phyloP scores from a whole-genome alignment of 1,284 basidiomycete genomes.

The Jaminaea rosea region DNA sequence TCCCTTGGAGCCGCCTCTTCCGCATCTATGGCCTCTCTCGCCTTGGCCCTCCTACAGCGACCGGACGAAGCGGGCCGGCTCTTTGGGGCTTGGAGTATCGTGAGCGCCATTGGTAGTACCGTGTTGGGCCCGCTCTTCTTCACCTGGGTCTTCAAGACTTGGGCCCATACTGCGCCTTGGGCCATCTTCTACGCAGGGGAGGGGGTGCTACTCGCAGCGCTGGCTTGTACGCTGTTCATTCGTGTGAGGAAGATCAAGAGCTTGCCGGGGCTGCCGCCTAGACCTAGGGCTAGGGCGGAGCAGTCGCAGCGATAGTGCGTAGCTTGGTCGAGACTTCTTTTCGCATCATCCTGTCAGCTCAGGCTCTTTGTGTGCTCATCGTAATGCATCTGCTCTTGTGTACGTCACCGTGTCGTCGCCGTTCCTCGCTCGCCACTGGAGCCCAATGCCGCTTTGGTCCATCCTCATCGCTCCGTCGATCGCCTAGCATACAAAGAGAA shows the following conservation, averaged over 20 bases:
- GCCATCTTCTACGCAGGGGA: slow-evolving; percentile 30
- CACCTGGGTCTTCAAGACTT: slow-evolving; percentile 23
- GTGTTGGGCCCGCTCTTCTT: slow-evolving; percentile 41
- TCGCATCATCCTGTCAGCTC: no score
- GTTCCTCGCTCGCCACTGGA: no score
- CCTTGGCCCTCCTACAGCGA: slow-evolving; percentile 32
- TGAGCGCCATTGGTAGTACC: slow-evolving; percentile 29
- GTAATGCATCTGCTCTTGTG: no score
- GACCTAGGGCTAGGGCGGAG: no score
- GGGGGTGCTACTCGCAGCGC: slow-evolving; percentile 11
- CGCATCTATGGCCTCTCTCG: slow-evolving; percentile 40
- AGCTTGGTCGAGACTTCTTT: no score
- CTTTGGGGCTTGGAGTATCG: slow-evolving; percentile 42
- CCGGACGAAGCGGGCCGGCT: slow-evolving; percentile 39
- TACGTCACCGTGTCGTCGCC: no score
- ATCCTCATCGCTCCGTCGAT: no score
- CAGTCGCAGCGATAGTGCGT: no score
- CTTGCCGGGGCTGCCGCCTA: slow-evolving; percentile 24
- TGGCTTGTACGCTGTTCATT: slow-evolving; percentile 14
- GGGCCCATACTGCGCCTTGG: slow-evolving; percentile 18
- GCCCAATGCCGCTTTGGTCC: no score
- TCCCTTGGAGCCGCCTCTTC: slow-evolving; percentile 13
- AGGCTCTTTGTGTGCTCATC: no score
- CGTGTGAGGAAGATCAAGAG: slow-evolving; percentile 25
- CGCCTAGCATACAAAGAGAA: no score